Conservation (phyloP, 306 rosid genomes). For the Astragalus membranaceus region DNA sequence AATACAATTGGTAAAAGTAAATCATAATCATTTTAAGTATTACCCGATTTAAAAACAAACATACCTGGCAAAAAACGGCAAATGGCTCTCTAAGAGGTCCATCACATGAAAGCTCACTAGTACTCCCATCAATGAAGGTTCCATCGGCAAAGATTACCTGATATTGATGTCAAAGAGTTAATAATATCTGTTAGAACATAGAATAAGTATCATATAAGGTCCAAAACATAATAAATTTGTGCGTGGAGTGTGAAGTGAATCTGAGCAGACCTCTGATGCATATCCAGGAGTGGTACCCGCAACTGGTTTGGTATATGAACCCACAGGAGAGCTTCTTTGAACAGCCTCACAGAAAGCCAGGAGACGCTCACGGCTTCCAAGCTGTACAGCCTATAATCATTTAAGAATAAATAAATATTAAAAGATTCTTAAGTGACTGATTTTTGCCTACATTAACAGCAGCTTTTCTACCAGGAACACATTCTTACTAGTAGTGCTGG, state of each 20-base stretch:
- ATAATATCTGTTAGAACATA: not conserved
- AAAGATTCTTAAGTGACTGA: conserved; percentile 2
- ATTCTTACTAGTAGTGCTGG: not conserved
- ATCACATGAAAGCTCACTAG: conserved; percentile 97
- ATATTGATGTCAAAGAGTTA: conserved; percentile 13
- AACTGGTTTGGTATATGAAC: conserved; percentile 77
- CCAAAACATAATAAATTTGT: conserved; percentile 2
- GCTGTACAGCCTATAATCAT: conserved; percentile 68
- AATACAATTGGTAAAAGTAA: not conserved
- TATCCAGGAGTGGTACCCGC: conserved; percentile 86
- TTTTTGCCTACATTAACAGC: not conserved
- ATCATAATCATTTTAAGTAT: not conserved
- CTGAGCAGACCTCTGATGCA: conserved; percentile 79
- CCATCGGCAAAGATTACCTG: conserved; percentile 98
- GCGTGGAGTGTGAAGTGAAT: not conserved
- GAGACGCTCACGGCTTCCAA: conserved; percentile 70
- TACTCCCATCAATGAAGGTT: conserved; percentile 91
- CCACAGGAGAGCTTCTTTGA: conserved; percentile 87
- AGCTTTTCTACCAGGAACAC: not conserved
- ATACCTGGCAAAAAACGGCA: conserved; percentile 87
- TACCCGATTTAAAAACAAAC: not conserved
- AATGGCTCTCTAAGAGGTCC: conserved; percentile 91
- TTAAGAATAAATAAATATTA: not conserved
- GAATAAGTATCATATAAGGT: conserved; percentile 1
- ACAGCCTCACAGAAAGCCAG: conserved; percentile 92